Base-by-base conservation (phyloP, 2,329 filamentous ascomycete genomes). In the Boeremia exigua region DNA sequence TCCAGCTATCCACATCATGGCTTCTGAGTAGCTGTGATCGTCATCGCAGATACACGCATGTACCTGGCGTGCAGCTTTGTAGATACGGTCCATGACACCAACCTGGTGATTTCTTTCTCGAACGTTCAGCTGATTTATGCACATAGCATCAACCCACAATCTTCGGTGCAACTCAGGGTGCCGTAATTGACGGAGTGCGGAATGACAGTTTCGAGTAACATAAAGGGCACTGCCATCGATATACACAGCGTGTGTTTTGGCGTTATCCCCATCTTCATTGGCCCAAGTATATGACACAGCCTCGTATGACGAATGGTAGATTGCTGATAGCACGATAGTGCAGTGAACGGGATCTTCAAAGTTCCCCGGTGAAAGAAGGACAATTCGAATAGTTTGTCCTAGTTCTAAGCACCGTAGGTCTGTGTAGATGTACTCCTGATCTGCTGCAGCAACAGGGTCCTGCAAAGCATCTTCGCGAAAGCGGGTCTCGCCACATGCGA, bases 271-370 rank as follows among this genome's bases (percentile, higher is more conserved):
- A 8, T 27, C 15, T 17, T 51, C 33, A 2, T 39, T 51, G 11
- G 48, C 48, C 40, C 39, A 51, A 12, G 48, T 45, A n/a, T 51
- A 51, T 6, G 48, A 51, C 34, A 39, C 27, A 19, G 48, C 29
- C 1, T 49, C 15, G 14, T 42, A 29, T 4, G 23, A n/a, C 4
- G 44, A 37, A 6, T 19, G n/a, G n/a, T 12, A 6, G 3, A 28
- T 1, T 8, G 10, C 44, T 3, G 44, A 19, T 0, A 47, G n/a
- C 8, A 37, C 15, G 11, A 47, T 14, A 6, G 33, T 36, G 25
- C 33, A 47, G 15, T 23, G n/a, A 4, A 47, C 3, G 3, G 33
- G 33, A n/a, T 30, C 33, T 1, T 9, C 14, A 11, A 14, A 2
- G 1, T 19, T 15, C 8, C 33, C 44, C 6, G 33, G 33, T 3